Evolutionary conservation across 2,329 filamentous ascomycete species (phyloP), one percentile per base, ranked within the genome.

Genomic region (Fusarium solani-melongenae): DNA sequence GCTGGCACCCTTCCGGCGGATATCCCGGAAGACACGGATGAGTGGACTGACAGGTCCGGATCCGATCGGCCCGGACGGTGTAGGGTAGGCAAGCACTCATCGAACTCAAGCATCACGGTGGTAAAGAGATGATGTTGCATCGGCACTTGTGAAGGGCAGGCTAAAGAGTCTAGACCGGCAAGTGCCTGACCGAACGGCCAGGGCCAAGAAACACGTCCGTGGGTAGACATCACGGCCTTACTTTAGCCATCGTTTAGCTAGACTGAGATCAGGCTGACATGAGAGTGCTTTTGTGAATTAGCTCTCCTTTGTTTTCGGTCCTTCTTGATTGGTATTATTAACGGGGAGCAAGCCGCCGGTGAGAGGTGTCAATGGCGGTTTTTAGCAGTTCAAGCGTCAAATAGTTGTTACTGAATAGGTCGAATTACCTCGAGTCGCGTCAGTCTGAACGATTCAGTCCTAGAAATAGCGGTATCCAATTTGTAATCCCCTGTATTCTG

Each of bases 21-120:
- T 59, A 27, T 24, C 10, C 38, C 55, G 62, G 55, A 60, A 49
- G 24, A 51, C 14, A 51, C 62, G 62, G 62, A 33, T 36, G 22
- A 33, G 53, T 59, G 39, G 62, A 27, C 39, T 55, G 41, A 27
- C 2, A 49, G 12, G 17, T 9, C 33, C 62, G 33, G 62, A 27
- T 64, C 55, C 62, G 62, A 53, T 41, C 56, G 31, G 20, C 5
- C 22, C 44, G 34, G 63, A 6, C 41, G 56, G 41, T 65, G n/a
- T 34, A 65, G 63, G 63, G 63, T 65, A 65, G 20, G 4, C 41
- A 7, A 20, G n/a, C 17, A 10, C 36, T 41, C 27, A 14, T 33
- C 8, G 5, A 20, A 10, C 41, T n/a, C 17, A 29, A 34, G 3
- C 31, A n/a, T 34, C 5, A 10, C 29, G 9, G 20, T 20, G 20